Conservation (phyloP, 2,329 filamentous ascomycete genomes). For the Lanzia echinophila region DNA sequence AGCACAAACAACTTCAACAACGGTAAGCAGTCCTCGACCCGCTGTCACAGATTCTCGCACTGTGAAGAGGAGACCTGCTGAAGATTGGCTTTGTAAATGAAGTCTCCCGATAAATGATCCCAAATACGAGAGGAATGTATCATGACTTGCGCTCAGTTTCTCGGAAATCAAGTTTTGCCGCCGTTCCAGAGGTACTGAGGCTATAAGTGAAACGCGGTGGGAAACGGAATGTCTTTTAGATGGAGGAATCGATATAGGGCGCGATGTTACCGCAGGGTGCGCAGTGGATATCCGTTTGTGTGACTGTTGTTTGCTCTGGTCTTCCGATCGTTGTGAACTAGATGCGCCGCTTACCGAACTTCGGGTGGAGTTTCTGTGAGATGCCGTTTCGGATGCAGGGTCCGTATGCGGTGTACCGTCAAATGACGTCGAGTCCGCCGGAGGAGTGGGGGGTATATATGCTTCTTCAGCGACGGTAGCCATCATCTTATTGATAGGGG, state of each 20-base stretch:
- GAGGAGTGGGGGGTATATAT: constrained; percentile 55
- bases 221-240: constrained; percentile 35
- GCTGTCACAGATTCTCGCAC: constrained; percentile 79
- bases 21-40: constrained; percentile 69
- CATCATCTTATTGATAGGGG: constrained; percentile 50
- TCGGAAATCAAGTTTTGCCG: constrained; percentile 76
- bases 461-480: constrained; percentile 53
- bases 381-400: constrained; percentile 33
- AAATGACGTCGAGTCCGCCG: constrained; percentile 50
- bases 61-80: constrained; percentile 72
- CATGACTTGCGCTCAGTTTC: constrained; percentile 71
- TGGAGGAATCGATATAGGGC: constrained; percentile 23
- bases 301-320: constrained; percentile 26
- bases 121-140: constrained; percentile 82
- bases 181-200: constrained; percentile 54
- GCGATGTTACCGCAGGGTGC: constrained; percentile 18
- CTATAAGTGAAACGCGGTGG: constrained; percentile 72
- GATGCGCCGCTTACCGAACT: constrained; percentile 27
- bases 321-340: constrained; percentile 21
- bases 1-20: constrained; percentile 76
- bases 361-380: constrained; percentile 26
- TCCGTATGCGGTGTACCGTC: constrained; percentile 35
- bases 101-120: constrained; percentile 87
- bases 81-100: constrained; percentile 86
- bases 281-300: constrained; percentile 25